Evolutionary conservation across 495 filamentous ascomycete genomes (phyloP).

Genomic region (Glarea lozoyensis): DNA sequence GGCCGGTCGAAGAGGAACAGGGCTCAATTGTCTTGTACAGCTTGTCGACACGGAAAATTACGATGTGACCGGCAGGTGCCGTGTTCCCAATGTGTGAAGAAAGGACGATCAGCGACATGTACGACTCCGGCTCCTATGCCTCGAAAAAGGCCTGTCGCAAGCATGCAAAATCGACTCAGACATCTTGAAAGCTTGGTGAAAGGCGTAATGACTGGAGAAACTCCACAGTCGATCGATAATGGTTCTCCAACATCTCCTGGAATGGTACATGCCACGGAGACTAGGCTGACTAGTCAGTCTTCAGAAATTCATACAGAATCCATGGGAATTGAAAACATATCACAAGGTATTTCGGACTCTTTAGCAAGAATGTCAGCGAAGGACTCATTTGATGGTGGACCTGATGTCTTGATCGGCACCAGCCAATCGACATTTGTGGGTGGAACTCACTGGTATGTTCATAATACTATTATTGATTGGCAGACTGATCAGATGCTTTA

Average conservation of each 20-base stretch:
- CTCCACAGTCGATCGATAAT: conserved; percentile 16
- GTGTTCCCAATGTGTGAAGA: conserved; percentile 32
- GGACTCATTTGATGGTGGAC: conserved; percentile 13
- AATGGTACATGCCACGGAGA: not conserved
- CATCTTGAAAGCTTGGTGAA: conserved; percentile 44
- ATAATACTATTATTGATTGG: conserved; percentile 31
- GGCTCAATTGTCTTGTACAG: conserved; percentile 15
- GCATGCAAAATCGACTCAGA: conserved; percentile 41
- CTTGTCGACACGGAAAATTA: conserved; percentile 14
- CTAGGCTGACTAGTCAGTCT: conserved; percentile 5
- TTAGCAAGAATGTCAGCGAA: no score
- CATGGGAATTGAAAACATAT: not conserved
- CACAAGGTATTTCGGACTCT: not conserved
- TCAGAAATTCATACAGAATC: not conserved
- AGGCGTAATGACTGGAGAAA: conserved; percentile 12
- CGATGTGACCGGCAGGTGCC: conserved; percentile 19
- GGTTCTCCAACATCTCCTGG: conserved; percentile 21
- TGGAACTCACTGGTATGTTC: conserved; percentile 45
- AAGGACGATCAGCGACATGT: conserved; percentile 32
- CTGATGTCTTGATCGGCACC: conserved; percentile 16
- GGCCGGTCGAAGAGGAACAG: conserved; percentile 18
- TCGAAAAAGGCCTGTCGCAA: conserved; percentile 31
- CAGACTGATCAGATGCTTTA: conserved; percentile 26
- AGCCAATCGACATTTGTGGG: conserved; percentile 33
- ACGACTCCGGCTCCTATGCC: conserved; percentile 34